Evolutionary conservation across 352 stramenopile species (phyloP), one percentile per base, ranked within the genome.

Genomic region (Globisporangium camurandrum): DNA sequence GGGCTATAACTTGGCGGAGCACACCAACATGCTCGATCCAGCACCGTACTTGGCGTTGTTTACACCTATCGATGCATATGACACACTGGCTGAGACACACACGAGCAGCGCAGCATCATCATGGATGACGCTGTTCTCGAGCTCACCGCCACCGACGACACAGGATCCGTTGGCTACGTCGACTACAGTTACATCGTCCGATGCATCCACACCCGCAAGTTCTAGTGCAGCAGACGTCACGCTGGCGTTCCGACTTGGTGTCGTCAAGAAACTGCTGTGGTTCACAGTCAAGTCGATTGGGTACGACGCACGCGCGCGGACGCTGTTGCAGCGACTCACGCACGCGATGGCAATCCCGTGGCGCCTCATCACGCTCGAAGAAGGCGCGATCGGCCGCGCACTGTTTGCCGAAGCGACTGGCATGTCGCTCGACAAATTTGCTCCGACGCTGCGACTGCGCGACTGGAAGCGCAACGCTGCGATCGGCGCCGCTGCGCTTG

Each of bases 381-480:
- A 93, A 55, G 57, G 79, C 14, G 41, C 58, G 1, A 84, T 91
- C 20, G 82, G 77, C 4, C 71, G 80, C 42, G 57, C 66, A 12
- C 51, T 93, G 20, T 90, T 74, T 28, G 71, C 79, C 0, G 77
- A 90, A 42, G 79, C 78, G 0, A 88, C 61, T 2, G 68, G 67
- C 3, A 86, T 90, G 62, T 71, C 75, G 12, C 62, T 83, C 20
- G 69, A 88, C 22, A 88, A 90, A 45, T 53, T 71, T 2, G 56
- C 55, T 5, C 64, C 67, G 0, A 89, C 86, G 38, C 62, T 61
- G 1, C 84, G 66, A n/a, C 46, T 86, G 16, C 75, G 64, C 53
- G 76, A 93, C 56, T 90, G 77, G 82, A 88, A 87, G 56, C 67
- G 79, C 12, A 90, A 93, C 41, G 72, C 66, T 4, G 67, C 68